Evolutionary conservation across 371 early-diverging fungal genomes (phyloP).

Genomic region (Lichtheimia hyalospora): DNA sequence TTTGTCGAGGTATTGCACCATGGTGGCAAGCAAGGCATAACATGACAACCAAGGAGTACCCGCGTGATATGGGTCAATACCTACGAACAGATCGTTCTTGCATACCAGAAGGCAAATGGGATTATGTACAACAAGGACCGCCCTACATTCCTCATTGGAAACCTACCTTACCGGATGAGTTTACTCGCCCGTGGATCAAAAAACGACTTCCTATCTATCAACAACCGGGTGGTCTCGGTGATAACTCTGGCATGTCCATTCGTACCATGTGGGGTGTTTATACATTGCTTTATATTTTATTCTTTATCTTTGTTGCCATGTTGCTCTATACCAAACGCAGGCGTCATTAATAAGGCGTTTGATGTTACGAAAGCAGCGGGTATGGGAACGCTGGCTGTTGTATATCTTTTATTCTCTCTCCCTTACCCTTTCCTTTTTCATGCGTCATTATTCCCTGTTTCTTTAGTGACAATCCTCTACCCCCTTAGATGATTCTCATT

Average conservation of each 20-base stretch:
- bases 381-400: neutral
- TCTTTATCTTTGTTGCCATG: conserved; percentile 10
- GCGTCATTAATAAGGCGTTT: neutral
- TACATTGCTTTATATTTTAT: conserved; percentile 1
- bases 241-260: neutral
- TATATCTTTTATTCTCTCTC: neutral
- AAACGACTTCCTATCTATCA: conserved; percentile 10
- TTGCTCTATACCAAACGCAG: neutral
- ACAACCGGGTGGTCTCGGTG: neutral
- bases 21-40: conserved; percentile 29
- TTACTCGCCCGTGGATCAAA: conserved; percentile 14
- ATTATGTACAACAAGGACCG: conserved; percentile 22
- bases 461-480: neutral
- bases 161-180: conserved; percentile 7
- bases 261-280: conserved; percentile 6
- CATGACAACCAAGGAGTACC: neutral
- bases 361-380: conserved; percentile 1
- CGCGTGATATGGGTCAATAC: conserved; percentile 5
- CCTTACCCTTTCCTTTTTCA: neutral
- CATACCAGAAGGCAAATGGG: conserved; percentile 30
- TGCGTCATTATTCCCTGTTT: neutral
- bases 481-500: neutral
- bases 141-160: conserved; percentile 27
- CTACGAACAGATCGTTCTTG: conserved; percentile 29
- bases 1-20: conserved; percentile 34